Conservation (phyloP, 208 protist species). For the Acanthamoeba triangularis region DNA sequence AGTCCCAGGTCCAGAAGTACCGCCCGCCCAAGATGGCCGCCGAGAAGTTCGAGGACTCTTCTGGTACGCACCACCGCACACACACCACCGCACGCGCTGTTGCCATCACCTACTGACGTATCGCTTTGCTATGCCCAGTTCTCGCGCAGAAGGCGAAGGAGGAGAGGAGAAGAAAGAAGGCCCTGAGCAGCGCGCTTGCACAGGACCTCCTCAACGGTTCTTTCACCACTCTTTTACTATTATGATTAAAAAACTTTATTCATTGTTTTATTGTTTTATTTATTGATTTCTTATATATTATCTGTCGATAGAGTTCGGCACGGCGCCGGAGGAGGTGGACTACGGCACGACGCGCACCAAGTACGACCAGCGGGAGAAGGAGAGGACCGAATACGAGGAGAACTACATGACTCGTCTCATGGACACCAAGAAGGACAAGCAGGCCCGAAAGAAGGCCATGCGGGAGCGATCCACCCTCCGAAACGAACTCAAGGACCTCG, state of each 20-base stretch:
- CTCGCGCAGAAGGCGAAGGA: background rate
- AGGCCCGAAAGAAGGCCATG: constrained; percentile 48
- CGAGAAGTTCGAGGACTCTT: background rate
- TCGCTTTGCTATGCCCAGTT: background rate
- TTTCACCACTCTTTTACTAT: background rate
- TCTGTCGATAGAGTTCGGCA: constrained; percentile 66
- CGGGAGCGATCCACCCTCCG: constrained; percentile 44
- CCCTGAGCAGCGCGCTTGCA: background rate
- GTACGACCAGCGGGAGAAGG: constrained; percentile 56
- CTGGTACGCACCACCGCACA: background rate
- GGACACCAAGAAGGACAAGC: constrained; percentile 78
- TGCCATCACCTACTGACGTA: background rate
- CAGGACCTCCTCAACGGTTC: constrained; percentile 61
- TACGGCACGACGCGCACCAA: background rate
- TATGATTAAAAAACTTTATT: too few relatives aligned
- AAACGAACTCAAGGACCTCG: constrained; percentile 49
- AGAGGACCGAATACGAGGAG: constrained; percentile 77
- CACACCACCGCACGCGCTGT: background rate
- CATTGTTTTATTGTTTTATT: background rate
- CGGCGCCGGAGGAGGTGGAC: constrained; percentile 74
- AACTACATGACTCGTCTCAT: constrained; percentile 74
- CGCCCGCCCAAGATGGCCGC: constrained; percentile 18
- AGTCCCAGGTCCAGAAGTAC: background rate
- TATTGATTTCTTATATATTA: background rate
- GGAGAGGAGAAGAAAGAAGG: constrained; percentile 49